Base-by-base conservation (phyloP, 805 yeast species). In the Lipomyces chichibuensis region DNA sequence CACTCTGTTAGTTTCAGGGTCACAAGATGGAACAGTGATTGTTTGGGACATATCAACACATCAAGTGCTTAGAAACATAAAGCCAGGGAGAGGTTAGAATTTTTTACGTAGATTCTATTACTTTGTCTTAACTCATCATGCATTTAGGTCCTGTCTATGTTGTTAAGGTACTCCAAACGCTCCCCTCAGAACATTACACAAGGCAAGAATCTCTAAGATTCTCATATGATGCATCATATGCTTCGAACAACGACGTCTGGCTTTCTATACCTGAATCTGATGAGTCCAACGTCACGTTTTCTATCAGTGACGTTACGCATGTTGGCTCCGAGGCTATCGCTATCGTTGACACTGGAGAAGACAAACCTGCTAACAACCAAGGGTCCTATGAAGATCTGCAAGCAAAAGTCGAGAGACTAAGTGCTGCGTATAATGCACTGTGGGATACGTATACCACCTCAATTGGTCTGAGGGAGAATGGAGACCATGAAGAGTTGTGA, bases 1-100 rank as follows among this genome's bases (percentile, higher is more conserved):
- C 3, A 85, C 93, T 20, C 76, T 80, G 49, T 73, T 93, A 5
- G 79, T 89, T 2, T 85, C 92, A 5, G 98, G 97, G 46, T 96
- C 91, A 75, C 76, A 83, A 0, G 74, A 72, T n/a, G 98, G 98
- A 0, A 81, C 84, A 35, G 85, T 91, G 1, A 84, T 84, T 53
- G 82, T 88, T 0, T 84, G 88, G 72, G 98, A 94, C 76, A 81
- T 76, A n/a, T 76, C 79, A 2, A 74, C 80, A 1, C 65, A 69
- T 43, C 83, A 80, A 69, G 74, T 78, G 20, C 65, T 74, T 23
- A 68, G 74, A 20, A 73, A 72, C 35, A 71, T 73, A 69, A 75
- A 53, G 14, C 59, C 69, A 71, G 59, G 70, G 64, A 63, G 64
- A 64, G 66, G 59, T 76, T 76, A 13, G 68, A 71, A 8, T 68